These are phyloP conservation scores for Amylocystis lapponica DNA, from an alignment of 768 basidiomycete genomes.

Conservation along the genomic window DNA sequence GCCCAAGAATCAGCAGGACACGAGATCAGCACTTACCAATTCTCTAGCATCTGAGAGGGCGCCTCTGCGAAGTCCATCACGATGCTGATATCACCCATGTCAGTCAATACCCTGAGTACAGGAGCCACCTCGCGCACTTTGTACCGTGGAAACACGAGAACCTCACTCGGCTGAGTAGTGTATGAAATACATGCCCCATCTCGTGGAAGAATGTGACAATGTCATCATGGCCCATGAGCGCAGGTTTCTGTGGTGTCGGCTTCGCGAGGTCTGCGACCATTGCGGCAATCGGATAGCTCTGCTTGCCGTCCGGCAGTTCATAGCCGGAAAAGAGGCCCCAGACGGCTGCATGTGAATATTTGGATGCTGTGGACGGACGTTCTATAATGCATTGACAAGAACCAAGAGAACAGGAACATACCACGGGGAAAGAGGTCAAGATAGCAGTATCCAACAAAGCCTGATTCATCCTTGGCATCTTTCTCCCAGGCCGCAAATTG, in stretches of 20 bases:
- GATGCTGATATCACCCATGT: constrained; percentile 9
- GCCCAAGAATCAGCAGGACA: too few species aligned
- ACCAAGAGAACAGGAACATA: constrained; percentile 33
- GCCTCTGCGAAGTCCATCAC: constrained; percentile 80
- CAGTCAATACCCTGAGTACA: neutral
- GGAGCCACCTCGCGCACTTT: too few species aligned
- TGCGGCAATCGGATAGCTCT: constrained; percentile 68
- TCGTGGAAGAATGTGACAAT: constrained; percentile 93
- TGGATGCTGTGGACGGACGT: constrained; percentile 42
- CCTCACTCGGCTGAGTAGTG: constrained; percentile 59
- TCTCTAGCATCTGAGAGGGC: constrained; percentile 89
- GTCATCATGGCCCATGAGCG: constrained; percentile 81
- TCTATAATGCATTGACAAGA: neutral
- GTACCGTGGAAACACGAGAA: constrained; percentile 82
- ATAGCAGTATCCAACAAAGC: constrained; percentile 81
- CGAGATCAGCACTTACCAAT: constrained; percentile 68
- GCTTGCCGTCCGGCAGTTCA: constrained; percentile 45
- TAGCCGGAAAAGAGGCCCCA: constrained; percentile 74
- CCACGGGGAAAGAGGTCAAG: constrained; percentile 85
- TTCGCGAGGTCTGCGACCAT: constrained; percentile 94
- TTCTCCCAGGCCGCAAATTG: constrained; percentile 84
- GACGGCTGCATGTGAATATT: constrained; percentile 85
- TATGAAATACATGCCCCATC: constrained; percentile 55
- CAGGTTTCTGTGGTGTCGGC: constrained; percentile 72
- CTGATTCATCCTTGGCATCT: constrained; percentile 60